Evolutionary conservation across 2,329 filamentous ascomycete species (phyloP).

Genomic region (Diaporthe sp.): DNA sequence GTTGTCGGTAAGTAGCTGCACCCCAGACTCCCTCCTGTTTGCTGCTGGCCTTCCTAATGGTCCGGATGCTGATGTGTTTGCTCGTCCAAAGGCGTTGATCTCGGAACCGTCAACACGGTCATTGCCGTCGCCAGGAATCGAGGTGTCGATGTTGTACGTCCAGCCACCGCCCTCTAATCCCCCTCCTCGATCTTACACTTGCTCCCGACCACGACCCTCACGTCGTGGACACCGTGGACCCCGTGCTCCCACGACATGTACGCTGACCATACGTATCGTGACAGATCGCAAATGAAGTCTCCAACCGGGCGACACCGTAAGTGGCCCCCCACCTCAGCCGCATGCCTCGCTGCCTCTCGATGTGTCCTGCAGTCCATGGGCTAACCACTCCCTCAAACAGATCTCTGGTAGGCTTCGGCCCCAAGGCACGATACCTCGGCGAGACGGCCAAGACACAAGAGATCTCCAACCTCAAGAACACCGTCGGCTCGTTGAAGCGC

Average conservation of each 20-base stretch:
- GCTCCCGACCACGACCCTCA: background rate
- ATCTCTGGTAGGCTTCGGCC: conserved; percentile 93
- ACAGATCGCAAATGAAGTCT: conserved; percentile 98
- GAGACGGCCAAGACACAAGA: conserved; percentile 98
- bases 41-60: conserved; percentile 28
- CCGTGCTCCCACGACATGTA: conserved; percentile 32
- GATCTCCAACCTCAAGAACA: conserved; percentile 99
- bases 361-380: conserved; percentile 18
- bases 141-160: conserved; percentile 97
- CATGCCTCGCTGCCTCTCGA: conserved; percentile 27
- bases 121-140: conserved; percentile 98
- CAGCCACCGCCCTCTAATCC: conserved; percentile 41
- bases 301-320: conserved; percentile 97
- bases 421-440: conserved; percentile 93
- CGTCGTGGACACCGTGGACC: conserved; percentile 13
- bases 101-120: conserved; percentile 96
- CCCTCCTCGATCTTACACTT: background rate
- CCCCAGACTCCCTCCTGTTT: background rate
- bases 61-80: conserved; percentile 40
- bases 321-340: conserved; percentile 55
- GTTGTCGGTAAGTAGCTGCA: conserved; percentile 64
- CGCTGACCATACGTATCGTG: conserved; percentile 43
- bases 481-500: conserved; percentile 91
- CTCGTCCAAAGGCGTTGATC: conserved; percentile 79
- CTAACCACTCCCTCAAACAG: conserved; percentile 60